Evolutionary conservation across 2,329 filamentous ascomycete species (phyloP), one percentile per base, ranked within the genome.

Genomic region (Ophiocordyceps camponoti-rufipedis): DNA sequence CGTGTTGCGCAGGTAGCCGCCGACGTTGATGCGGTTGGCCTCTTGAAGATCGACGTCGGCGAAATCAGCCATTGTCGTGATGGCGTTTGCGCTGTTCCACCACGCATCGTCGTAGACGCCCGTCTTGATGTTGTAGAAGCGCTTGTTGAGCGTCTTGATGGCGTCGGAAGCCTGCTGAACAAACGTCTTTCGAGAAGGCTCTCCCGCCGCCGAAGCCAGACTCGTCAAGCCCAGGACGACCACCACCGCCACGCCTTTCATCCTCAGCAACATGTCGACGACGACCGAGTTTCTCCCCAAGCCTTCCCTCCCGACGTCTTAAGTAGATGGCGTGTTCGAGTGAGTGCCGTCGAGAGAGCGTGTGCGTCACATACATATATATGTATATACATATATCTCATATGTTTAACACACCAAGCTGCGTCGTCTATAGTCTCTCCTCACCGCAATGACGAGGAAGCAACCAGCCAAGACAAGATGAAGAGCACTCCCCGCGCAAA

Each of bases 1-100:
- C 1, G 70, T 73, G 52, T 65, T 70, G 48, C 57, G 54, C 31
- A 72, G 60, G 46, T 65, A 56, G 43, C 55, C 58, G 12, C 58
- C 56, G 19, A 72, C 53, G 48, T 63, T 61, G 44, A 69, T 53
- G 41, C 55, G 43, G 44, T 62, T 61, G 33, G 62, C 62, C 28
- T 58, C 55, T 8, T 52, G 48, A 1, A 56, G 51, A 40, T 62
- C 58, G 9, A 66, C 49, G 11, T 48, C 46, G 4, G 65, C 60
- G 55, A 70, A 72, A 55, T 84, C 75, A 44, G 69, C 72, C 16
- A 85, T 59, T 3, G 69, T 70, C 0, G 78, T 82, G 48, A 85
- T 62, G 47, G 70, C 69, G 55, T 84, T 85, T 41, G 74, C 82
- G 45, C 72, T 71, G 55, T 85, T 83, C 82, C 82, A 86, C 82